Conservation (phyloP, 164 flowering plant genomes). For the Kingdonia uniflora region DNA sequence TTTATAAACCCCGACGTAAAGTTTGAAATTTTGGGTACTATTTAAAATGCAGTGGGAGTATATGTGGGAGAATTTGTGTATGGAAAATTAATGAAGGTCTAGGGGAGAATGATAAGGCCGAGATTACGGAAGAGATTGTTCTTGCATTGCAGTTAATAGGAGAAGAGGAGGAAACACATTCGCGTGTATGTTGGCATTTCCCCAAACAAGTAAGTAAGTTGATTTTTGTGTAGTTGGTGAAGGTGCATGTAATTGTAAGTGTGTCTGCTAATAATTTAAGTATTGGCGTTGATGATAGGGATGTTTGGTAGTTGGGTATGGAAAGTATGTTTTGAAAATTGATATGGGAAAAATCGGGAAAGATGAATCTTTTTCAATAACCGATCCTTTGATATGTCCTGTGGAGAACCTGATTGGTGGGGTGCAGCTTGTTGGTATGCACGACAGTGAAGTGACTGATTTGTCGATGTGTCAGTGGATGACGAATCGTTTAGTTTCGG, state of each 20-base stretch:
- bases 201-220: slow-evolving; percentile 80
- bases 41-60: slow-evolving; percentile 85
- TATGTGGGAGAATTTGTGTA: slow-evolving; percentile 69
- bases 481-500: slow-evolving; percentile 83
- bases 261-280: no score
- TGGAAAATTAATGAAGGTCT: slow-evolving; percentile 92
- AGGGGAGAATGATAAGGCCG: slow-evolving; percentile 71
- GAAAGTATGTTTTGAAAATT: slow-evolving; percentile 54
- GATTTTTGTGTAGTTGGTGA: no score
- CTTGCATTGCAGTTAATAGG: slow-evolving; percentile 60
- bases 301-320: slow-evolving; percentile 75
- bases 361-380: slow-evolving; percentile 45
- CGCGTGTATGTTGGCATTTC: slow-evolving; percentile 93
- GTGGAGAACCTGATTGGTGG: slow-evolving; percentile 75
- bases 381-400: slow-evolving; percentile 58
- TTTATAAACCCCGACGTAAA: no score
- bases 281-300: no score
- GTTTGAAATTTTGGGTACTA: no score
- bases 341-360: slow-evolving; percentile 81
- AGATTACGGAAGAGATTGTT: slow-evolving; percentile 56
- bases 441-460: slow-evolving; percentile 90
- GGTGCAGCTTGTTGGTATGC: slow-evolving; percentile 73
- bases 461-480: slow-evolving; percentile 97
- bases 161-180: slow-evolving; percentile 52
- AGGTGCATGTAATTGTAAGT: no score